Evolutionary conservation across 805 yeast species (phyloP).

Genomic region (Candida chilensis): DNA sequence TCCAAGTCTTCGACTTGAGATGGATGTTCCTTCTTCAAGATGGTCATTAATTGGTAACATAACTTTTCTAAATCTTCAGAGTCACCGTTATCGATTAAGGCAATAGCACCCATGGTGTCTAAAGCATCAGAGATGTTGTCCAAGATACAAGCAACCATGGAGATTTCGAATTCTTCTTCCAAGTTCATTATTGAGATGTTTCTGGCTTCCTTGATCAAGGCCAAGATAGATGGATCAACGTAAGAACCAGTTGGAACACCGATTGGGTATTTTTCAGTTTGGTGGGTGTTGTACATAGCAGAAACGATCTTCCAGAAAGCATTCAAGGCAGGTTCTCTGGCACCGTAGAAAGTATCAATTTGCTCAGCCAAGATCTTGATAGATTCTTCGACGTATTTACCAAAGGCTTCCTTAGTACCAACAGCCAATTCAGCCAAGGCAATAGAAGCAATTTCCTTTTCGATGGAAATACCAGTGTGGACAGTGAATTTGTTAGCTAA

Average conservation of each 20-base stretch:
- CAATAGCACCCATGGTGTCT: slow-evolving; percentile 63
- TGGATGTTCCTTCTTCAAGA: slow-evolving; percentile 76
- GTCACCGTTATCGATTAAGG: slow-evolving; percentile 53
- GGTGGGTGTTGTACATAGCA: slow-evolving; percentile 52
- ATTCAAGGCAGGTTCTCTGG: slow-evolving; percentile 78
- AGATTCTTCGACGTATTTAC: slow-evolving; percentile 66
- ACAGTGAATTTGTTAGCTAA: slow-evolving; percentile 69
- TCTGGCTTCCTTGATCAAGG: slow-evolving; percentile 61
- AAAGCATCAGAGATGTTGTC: slow-evolving; percentile 66
- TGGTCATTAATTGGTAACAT: slow-evolving; percentile 60
- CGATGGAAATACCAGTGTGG: slow-evolving; percentile 91
- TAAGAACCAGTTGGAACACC: slow-evolving; percentile 56
- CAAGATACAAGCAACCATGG: slow-evolving; percentile 72
- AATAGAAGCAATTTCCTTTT: slow-evolving; percentile 91
- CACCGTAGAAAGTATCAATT: slow-evolving; percentile 80
- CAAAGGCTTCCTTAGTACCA: slow-evolving; percentile 78
- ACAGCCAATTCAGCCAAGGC: slow-evolving; percentile 82
- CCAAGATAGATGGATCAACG: slow-evolving; percentile 46
- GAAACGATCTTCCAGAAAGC: slow-evolving; percentile 78
- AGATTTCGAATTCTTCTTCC: slow-evolving; percentile 74
- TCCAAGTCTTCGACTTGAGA: slow-evolving; percentile 73
- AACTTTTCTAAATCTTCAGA: slow-evolving; percentile 53
- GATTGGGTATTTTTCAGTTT: slow-evolving; percentile 46
- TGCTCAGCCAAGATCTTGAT: slow-evolving; percentile 58
- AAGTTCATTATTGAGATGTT: slow-evolving; percentile 51